Conservation (phyloP, 169 alveolate species). For the Plasmodium yoelii region DNA sequence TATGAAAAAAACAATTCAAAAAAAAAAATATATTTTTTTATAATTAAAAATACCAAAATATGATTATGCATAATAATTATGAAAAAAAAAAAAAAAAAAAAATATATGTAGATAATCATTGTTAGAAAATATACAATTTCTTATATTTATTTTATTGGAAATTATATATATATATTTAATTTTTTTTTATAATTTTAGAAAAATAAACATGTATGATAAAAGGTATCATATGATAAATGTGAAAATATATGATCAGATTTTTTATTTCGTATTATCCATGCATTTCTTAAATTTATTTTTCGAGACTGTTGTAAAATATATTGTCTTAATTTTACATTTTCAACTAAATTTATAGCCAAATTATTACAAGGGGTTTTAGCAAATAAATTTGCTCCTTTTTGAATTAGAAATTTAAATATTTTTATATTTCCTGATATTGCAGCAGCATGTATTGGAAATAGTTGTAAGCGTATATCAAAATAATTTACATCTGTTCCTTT, state of each 20-base stretch:
- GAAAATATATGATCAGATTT: conserved; percentile 17
- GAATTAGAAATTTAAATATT: conserved; percentile 30
- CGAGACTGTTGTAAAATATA: conserved; percentile 22
- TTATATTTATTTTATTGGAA: too few relatives aligned
- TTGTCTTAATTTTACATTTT: conserved; percentile 21
- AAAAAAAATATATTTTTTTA: too few relatives aligned
- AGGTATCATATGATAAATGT: conserved; percentile 44
- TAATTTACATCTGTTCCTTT: conserved; percentile 71
- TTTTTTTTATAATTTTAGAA: neutral
- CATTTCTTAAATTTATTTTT: conserved; percentile 62
- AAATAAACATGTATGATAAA: conserved; percentile 42
- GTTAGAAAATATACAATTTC: too few relatives aligned
- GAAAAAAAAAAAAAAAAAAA: too few relatives aligned
- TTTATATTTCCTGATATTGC: conserved; percentile 48
- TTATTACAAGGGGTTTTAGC: conserved; percentile 36
- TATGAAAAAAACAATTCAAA: too few relatives aligned
- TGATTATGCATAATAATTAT: too few relatives aligned
- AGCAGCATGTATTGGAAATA: conserved; percentile 76
- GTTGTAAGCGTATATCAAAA: conserved; percentile 56
- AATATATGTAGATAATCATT: too few relatives aligned
- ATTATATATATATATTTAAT: too few relatives aligned
- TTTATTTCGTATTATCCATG: conserved; percentile 34
- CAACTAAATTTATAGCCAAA: conserved; percentile 34
- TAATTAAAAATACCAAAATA: too few relatives aligned
- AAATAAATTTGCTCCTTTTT: conserved; percentile 55